Evolutionary conservation across 1,284 basidiomycete genomes (phyloP), one percentile per base, ranked within the genome.

Genomic region (Sanghuangporus sanghuang): DNA sequence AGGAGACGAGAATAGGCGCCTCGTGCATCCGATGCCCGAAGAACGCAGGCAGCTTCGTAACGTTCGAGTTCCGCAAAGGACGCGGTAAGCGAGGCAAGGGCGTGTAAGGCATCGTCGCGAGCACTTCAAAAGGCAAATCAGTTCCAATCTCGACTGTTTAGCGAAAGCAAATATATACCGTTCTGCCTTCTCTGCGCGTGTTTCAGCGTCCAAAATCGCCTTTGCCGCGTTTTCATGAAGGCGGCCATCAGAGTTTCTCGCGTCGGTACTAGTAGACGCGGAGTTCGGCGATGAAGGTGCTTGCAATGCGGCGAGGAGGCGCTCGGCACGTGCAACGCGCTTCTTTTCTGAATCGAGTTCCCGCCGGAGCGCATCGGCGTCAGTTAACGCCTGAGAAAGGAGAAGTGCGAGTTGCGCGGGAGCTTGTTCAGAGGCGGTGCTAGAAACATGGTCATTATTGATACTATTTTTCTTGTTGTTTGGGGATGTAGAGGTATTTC

Each of bases 71-170:
- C 80, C 1, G 71, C 60, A 85, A 86, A 89, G 40, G 76, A 75
- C 38, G 85, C 81, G 48, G 77, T 71, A 59, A 86, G 69, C 60
- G 78, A 72, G 63, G 78, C 75, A 66, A 81, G 71, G 6, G 82
- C 78, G 2, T 81, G 78, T 42, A 83, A 79, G 8, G 82, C 79
- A 2, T 87, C 85, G 67, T 86, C 86, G 58, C 83, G 77, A 6
- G 79, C 80, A 23, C 74, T 64, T 49, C n/a, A 53, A 14, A 54
- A 54, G 27, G 36, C 32, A 54, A 36, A 36, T 54, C 32, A 38
- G 32, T 39, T 36, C 16, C 16, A 18, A 57, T 42, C 40, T n/a
- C 52, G n/a, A 46, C 18, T 23, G 12, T 16, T 21, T 38, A 38
- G n/a, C 11, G 42, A 21, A 81, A 50, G 27, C 50, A 52, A 52